Conservation (phyloP, 345 rosid species). For the Cardiospermum halicacabum region DNA sequence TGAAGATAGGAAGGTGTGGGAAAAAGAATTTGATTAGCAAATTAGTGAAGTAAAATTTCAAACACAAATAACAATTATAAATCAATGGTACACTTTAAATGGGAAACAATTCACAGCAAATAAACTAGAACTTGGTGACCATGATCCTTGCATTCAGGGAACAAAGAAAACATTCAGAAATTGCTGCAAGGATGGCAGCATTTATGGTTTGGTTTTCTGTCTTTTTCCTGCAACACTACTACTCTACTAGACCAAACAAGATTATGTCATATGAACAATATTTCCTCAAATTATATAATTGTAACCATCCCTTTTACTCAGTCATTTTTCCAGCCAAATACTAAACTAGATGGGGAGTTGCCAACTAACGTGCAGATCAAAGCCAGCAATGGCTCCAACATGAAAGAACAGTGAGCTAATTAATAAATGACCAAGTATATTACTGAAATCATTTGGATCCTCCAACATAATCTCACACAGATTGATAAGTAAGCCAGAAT, state of each 20-base stretch:
- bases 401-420: neutral
- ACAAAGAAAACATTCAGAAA: no score
- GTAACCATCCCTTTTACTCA: neutral
- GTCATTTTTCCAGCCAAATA: neutral
- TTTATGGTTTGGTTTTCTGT: neutral
- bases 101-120: no score
- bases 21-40: constrained; percentile 11
- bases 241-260: no score
- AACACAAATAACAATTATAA: neutral
- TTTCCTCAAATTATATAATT: neutral
- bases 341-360: neutral
- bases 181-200: neutral
- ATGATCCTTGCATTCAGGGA: no score
- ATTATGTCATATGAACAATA: neutral
- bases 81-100: constrained; percentile 13
- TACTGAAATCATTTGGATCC: neutral
- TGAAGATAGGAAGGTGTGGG: constrained; percentile 27
- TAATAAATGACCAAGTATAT: neutral
- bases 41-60: neutral
- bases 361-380: neutral
- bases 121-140: no score
- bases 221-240: neutral
- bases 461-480: neutral
- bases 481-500: neutral
- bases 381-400: neutral